These are phyloP conservation scores for Populus simonii DNA, from an alignment of 345 rosid genomes.

Conservation along the genomic window DNA sequence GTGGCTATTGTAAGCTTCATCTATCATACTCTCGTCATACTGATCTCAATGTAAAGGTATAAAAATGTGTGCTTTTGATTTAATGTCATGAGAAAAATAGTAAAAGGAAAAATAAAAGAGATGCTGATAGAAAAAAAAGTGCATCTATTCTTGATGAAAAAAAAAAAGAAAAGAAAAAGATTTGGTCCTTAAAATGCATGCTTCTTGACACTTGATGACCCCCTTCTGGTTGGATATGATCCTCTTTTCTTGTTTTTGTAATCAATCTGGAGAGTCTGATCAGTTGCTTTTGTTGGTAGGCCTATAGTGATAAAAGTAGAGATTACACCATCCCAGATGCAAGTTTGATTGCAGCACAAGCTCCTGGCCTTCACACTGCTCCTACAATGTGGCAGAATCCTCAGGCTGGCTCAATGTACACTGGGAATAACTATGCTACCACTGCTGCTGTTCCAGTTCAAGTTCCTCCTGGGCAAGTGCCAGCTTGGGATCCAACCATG, in stretches of 20 bases:
- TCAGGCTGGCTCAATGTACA: conserved; percentile 43
- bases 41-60: conserved; percentile 99
- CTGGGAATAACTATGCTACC: conserved; percentile 38
- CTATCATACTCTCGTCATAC: conserved; percentile 99
- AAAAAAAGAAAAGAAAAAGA: conserved; percentile 15
- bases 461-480: conserved; percentile 38
- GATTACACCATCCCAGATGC: conserved; percentile 78
- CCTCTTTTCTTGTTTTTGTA: background rate
- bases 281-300: conserved; percentile 37
- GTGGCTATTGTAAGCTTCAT: conserved; percentile 99
- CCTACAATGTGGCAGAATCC: conserved; percentile 64
- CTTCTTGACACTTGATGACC: conserved; percentile 41
- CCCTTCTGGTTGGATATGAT: conserved; percentile 8
- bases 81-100: conserved; percentile 43
- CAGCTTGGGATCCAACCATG: conserved; percentile 44
- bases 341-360: conserved; percentile 45
- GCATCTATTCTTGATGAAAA: conserved; percentile 37
- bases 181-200: conserved; percentile 46
- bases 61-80: conserved; percentile 60
- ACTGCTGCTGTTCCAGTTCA: conserved; percentile 37
- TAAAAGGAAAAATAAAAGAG: conserved; percentile 29
- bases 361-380: conserved; percentile 44
- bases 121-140: conserved; percentile 41
- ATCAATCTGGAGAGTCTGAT: background rate
- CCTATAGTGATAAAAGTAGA: conserved; percentile 91